Conservation (phyloP, 345 rosid species). For the Corchorus olitorius region DNA sequence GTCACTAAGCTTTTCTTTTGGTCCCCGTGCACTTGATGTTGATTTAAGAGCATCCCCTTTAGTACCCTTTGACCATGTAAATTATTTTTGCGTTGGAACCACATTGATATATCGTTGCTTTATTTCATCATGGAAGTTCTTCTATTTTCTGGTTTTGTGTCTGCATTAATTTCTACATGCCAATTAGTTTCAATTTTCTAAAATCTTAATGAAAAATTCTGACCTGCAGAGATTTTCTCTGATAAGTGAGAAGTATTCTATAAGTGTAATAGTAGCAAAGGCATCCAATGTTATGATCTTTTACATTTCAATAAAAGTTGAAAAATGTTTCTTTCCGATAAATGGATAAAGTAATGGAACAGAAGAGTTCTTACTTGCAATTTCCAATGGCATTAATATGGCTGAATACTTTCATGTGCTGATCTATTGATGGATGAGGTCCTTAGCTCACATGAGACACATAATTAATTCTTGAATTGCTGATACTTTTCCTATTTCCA, state of each 20-base stretch:
- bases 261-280: neutral
- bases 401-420: neutral
- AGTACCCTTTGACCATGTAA: neutral
- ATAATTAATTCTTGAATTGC: neutral
- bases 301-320: neutral
- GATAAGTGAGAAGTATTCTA: neutral
- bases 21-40: neutral
- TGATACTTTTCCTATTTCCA: neutral
- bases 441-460: neutral
- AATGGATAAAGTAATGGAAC: neutral
- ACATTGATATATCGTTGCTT: neutral
- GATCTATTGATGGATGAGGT: neutral
- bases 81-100: neutral
- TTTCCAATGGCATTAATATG: neutral
- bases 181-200: neutral
- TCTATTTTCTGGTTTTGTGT: conserved; percentile 3
- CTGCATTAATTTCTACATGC: conserved; percentile 1
- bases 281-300: neutral
- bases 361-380: neutral
- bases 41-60: neutral
- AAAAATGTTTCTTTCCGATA: neutral
- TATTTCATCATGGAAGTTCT: conserved; percentile 10
- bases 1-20: neutral
- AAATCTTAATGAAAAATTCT: neutral
- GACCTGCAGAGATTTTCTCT: neutral